These are phyloP conservation scores for Alternaria dauci DNA, from an alignment of 2,329 filamentous ascomycete species.

Conservation along the genomic window DNA sequence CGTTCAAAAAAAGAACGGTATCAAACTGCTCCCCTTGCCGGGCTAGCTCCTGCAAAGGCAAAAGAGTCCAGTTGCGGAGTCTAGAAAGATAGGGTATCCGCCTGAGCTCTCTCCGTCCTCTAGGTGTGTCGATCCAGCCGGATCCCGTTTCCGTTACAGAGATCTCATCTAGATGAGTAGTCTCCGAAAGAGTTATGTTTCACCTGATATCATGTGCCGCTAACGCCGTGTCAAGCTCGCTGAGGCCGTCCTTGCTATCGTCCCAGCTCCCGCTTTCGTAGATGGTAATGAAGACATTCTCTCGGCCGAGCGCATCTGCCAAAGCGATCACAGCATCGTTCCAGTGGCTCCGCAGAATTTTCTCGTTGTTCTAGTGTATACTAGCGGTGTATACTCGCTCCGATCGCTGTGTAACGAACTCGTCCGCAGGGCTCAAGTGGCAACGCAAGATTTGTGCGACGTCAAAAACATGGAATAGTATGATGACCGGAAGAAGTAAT, in stretches of 20 bases:
- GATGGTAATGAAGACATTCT: conserved; percentile 72
- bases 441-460: not conserved
- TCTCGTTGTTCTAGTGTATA: conserved; percentile 72
- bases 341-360: conserved; percentile 69
- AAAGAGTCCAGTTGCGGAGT: conserved; percentile 68
- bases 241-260: conserved; percentile 68
- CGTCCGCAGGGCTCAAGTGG: not conserved
- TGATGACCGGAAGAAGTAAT: not conserved
- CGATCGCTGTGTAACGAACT: not conserved
- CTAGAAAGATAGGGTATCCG: conserved; percentile 73
- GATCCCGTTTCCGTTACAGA: not conserved
- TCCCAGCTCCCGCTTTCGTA: conserved; percentile 75
- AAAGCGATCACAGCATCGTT: conserved; percentile 66
- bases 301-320: conserved; percentile 62
- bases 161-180: conserved; percentile 50
- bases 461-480: not conserved
- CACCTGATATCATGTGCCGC: conserved; percentile 60
- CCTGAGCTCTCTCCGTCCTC: conserved; percentile 63
- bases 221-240: conserved; percentile 63
- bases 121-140: conserved; percentile 51
- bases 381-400: conserved; percentile 54
- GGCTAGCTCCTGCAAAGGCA: conserved; percentile 63
- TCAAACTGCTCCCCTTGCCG: conserved; percentile 18
- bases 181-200: conserved; percentile 65
- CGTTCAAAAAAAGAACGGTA: not conserved